Base-by-base conservation (phyloP, 2,329 filamentous ascomycete species). In the Cadophora sp. region DNA sequence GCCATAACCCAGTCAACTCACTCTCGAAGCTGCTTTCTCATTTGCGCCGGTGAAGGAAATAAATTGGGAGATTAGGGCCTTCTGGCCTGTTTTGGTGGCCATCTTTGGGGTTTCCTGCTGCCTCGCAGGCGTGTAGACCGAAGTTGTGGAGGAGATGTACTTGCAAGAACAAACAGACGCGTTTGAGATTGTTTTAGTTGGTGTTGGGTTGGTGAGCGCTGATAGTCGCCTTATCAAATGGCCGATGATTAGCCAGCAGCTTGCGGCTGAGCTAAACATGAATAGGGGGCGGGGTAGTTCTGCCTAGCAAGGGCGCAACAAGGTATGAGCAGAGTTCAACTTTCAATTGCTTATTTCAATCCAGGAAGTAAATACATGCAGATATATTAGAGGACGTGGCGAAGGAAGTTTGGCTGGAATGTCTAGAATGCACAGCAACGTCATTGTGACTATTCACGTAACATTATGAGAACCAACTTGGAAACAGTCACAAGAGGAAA, bases 21-120 rank as follows among this genome's bases (percentile, higher is more conserved):
- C 77, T 66, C 66, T 73, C 50, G 59, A 47, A 13, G 74, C 77
- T 33, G 65, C 67, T 59, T 76, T 75, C 62, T 78, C 76, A 27
- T 65, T 69, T 8, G 73, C 71, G 11, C 77, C 76, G 51, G 77
- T 78, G 20, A 78, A 66, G 41, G 67, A 47, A 68, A 77, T 76
- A 60, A 78, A 77, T 66, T 77, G 73, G 39, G 45, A 51, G 8
- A 74, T 64, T 33, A 73, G 30, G 22, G 63, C 45, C 50, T 72
- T 74, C 61, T 77, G 75, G 1, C 64, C 48, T 4, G 65, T 62
- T 48, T 71, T 73, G n/a, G 74, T 72, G 62, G 77, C 71, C 77
- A 78, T 78, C 4, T 58, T 73, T 66, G 65, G 58, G 65, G 51
- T 41, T 33, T 66, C 53, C 60, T 60, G 62, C 55, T 59, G 50